phyloP scores from a whole-genome alignment of 1,284 basidiomycete species.

The Trichosporon sp. region DNA sequence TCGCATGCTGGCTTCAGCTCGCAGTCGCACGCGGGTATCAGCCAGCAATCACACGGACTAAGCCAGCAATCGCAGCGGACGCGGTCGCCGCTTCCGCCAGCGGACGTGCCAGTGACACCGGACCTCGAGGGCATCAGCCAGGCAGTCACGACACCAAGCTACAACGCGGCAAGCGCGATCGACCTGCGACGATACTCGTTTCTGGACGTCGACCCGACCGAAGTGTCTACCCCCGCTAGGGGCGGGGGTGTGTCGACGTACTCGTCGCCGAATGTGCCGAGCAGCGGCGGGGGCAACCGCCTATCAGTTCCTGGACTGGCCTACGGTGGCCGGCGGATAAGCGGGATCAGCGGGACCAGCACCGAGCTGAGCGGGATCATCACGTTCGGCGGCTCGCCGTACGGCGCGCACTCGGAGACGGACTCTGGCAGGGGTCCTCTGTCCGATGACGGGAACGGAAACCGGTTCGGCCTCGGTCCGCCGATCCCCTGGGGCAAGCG shows the following conservation, averaged over 20 bases:
- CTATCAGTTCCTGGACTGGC: not conserved
- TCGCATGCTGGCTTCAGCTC: not conserved
- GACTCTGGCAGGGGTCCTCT: not conserved
- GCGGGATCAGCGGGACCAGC: not conserved
- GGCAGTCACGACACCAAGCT: not conserved
- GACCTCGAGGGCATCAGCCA: not conserved
- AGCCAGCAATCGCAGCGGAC: conserved; percentile 1
- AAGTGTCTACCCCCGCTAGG: conserved; percentile 4
- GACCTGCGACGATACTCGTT: conserved; percentile 11
- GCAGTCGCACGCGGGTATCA: conserved; percentile 1
- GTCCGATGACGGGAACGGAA: conserved; percentile 1
- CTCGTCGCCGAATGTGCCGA: conserved; percentile 1
- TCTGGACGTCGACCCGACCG: conserved; percentile 14
- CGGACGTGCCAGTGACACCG: not conserved
- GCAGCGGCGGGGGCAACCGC: not conserved
- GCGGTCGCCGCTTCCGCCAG: not conserved
- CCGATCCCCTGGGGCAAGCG: conserved; percentile 16
- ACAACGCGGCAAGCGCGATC: not conserved
- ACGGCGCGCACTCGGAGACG: not conserved
- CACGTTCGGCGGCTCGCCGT: not conserved
- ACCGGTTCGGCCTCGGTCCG: conserved; percentile 16
- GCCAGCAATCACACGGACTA: not conserved
- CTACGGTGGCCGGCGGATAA: not conserved
- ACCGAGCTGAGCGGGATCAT: not conserved
- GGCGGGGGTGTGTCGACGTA: conserved; percentile 3